phyloP scores from a whole-genome alignment of 2,329 filamentous ascomycete genomes.

The Ophiocordyceps sinensis region DNA sequence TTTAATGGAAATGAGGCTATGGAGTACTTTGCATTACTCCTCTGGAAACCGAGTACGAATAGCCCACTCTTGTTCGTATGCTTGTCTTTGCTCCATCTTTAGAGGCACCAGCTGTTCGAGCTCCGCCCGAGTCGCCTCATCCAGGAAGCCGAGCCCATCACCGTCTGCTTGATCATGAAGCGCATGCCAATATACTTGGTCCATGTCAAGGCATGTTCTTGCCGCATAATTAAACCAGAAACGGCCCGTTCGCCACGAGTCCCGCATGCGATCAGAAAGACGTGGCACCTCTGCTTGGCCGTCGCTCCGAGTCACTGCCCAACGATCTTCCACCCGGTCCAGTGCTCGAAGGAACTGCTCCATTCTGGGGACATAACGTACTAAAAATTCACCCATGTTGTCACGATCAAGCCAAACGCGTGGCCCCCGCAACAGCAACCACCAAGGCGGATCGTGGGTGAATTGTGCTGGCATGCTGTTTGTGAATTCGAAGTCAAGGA shows the following conservation, averaged over 20 bases:
- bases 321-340: background rate
- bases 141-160: background rate
- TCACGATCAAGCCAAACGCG: background rate
- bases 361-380: background rate
- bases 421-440: background rate
- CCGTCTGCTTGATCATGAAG: background rate
- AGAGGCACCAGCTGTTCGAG: background rate
- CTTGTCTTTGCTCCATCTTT: background rate
- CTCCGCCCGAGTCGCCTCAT: background rate
- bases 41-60: background rate
- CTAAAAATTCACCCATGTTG: background rate
- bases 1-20: too few relatives aligned
- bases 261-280: background rate
- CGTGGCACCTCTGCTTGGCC: background rate
- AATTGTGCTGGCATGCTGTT: background rate
- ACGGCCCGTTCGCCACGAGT: background rate
- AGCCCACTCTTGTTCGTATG: background rate
- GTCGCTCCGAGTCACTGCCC: background rate
- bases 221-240: background rate
- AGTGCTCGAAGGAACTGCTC: background rate
- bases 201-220: background rate
- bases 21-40: background rate
- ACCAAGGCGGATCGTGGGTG: background rate
- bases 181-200: background rate
- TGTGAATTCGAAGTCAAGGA: conserved; percentile 1